Percentiles rank a stretch among this genome's conserved stretches.
These are phyloP conservation scores for Coniella lustricola DNA, from an alignment of 2,329 filamentous ascomycete species.

Conservation along the genomic window DNA sequence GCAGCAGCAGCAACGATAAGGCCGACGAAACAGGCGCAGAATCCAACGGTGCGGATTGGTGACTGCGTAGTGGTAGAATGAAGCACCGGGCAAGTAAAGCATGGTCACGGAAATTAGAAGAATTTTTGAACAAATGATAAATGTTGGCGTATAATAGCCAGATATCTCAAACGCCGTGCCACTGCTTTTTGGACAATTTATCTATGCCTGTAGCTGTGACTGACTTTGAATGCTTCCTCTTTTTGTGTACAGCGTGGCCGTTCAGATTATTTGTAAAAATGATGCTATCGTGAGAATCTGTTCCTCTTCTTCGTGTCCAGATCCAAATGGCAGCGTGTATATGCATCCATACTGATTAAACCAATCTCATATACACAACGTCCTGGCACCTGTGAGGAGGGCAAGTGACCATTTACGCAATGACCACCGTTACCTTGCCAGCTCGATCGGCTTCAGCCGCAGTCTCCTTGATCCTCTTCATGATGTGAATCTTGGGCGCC, in stretches of 20 bases:
- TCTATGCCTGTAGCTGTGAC: too few relatives aligned
- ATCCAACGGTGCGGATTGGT: conserved; percentile 43
- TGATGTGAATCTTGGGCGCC: conserved; percentile 46
- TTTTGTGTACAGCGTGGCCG: not conserved
- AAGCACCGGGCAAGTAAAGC: not conserved
- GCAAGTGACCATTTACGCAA: too few relatives aligned
- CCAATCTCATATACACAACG: too few relatives aligned
- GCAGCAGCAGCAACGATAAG: not conserved
- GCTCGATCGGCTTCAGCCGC: conserved; percentile 3
- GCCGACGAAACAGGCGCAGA: conserved; percentile 25
- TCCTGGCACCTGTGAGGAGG: too few relatives aligned
- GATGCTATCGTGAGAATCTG: too few relatives aligned
- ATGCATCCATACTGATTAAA: too few relatives aligned
- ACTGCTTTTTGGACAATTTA: not conserved
- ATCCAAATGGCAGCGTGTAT: not conserved
- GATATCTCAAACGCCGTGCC: not conserved
- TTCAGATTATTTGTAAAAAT: too few relatives aligned
- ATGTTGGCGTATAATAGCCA: not conserved
- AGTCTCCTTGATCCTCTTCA: conserved; percentile 28
- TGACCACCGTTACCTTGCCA: not conserved
- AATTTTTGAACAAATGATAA: not conserved
- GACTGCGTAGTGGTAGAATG: conserved; percentile 32
- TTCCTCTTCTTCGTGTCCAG: not conserved
- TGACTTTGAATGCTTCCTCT: too few relatives aligned
- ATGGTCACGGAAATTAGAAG: not conserved